Evolutionary conservation across 208 protist genomes (phyloP).

Genomic region (Vickermania spadyakhi): DNA sequence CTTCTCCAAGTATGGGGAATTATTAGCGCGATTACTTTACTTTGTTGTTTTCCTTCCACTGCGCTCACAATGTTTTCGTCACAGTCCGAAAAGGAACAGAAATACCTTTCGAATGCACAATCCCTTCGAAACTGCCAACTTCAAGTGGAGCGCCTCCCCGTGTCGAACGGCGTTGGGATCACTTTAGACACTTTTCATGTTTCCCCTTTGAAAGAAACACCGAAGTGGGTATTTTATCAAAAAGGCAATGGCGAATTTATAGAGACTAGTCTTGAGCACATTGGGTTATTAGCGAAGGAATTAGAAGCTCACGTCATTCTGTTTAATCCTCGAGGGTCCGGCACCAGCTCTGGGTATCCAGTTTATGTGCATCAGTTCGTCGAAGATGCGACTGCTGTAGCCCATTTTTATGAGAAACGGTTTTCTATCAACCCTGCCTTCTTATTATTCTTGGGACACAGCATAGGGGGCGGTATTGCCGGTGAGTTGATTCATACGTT

Average conservation of each 20-base stretch:
- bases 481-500: conserved; percentile 27
- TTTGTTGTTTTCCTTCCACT: background rate
- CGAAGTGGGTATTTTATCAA: conserved; percentile 66
- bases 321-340: conserved; percentile 69
- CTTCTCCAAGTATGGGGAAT: background rate
- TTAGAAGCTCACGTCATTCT: conserved; percentile 60
- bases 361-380: conserved; percentile 37
- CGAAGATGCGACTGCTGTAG: conserved; percentile 45
- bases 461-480: conserved; percentile 66
- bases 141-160: background rate
- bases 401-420: conserved; percentile 14
- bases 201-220: conserved; percentile 10
- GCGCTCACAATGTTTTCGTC: background rate
- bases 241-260: conserved; percentile 77
- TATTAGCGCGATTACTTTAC: background rate
- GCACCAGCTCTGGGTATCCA: conserved; percentile 55
- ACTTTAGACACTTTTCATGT: conserved; percentile 43
- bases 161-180: conserved; percentile 4
- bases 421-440: conserved; percentile 25
- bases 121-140: background rate
- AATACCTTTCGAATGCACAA: background rate
- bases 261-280: conserved; percentile 31
- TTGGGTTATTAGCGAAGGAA: conserved; percentile 17
- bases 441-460: conserved; percentile 71
- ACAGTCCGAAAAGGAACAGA: too few relatives aligned